A percentile compares a stretch with the other conserved stretches of the same genome.
Conservation (phyloP, 345 rosid species). For the Eucalyptus regnans region DNA sequence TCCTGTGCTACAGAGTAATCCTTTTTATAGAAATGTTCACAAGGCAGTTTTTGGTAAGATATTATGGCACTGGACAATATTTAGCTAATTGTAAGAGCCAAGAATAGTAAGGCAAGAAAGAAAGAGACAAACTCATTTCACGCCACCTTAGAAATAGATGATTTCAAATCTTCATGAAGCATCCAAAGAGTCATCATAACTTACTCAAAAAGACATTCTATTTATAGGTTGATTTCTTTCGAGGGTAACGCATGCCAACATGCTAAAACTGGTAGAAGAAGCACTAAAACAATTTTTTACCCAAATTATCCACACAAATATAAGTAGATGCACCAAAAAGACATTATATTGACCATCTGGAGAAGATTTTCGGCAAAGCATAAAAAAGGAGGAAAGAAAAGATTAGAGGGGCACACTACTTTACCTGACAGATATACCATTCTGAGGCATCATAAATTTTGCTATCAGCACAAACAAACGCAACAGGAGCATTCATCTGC, state of each 20-base stretch:
- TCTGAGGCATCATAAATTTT: slow-evolving; percentile 82
- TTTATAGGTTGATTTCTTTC: not conserved
- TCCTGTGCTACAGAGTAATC: not conserved
- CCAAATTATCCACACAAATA: not conserved
- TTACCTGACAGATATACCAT: slow-evolving; percentile 98
- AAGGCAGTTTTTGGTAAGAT: not conserved
- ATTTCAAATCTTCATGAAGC: not conserved
- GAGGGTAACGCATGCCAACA: not conserved
- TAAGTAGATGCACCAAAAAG: not conserved
- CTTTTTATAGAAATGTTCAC: not conserved
- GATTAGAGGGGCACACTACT: not conserved
- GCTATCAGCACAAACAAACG: slow-evolving; percentile 88
- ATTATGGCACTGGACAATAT: not conserved
- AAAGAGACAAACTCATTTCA: not conserved
- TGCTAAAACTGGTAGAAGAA: not conserved
- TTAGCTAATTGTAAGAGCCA: not conserved
- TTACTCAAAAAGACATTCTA: not conserved
- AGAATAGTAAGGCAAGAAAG: not conserved
- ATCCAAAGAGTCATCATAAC: not conserved
- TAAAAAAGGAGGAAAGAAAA: not conserved
- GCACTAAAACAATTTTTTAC: not conserved
- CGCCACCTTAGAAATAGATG: not conserved
- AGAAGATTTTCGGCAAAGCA: not conserved
- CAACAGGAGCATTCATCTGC: slow-evolving; percentile 76
- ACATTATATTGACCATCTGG: not conserved